phyloP scores from a whole-genome alignment of 148 eudicot genomes.

The Rhododendron simsii region DNA sequence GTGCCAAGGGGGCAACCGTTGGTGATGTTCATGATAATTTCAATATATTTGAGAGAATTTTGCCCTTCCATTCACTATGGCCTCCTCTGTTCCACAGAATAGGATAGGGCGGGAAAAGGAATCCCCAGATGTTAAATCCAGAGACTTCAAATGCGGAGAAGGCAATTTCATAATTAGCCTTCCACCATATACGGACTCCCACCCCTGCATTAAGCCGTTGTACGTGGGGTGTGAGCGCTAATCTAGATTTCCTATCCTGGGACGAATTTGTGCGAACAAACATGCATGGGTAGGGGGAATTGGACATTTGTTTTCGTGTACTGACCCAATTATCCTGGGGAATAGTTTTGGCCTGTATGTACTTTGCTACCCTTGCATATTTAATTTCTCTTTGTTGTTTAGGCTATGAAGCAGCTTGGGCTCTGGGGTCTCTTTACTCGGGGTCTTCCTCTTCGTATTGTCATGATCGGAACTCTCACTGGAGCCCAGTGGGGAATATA shows the following conservation, averaged over 20 bases:
- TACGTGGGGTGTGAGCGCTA: not conserved
- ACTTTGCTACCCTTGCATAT: not conserved
- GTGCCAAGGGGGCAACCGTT: conserved; percentile 89
- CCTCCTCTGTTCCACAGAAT: not conserved
- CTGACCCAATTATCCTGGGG: not conserved
- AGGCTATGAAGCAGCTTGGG: conserved; percentile 90
- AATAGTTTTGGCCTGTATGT: not conserved
- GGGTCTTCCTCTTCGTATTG: conserved; percentile 91
- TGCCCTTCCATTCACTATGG: not conserved
- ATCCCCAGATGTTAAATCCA: not conserved
- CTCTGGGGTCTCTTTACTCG: conserved; percentile 79
- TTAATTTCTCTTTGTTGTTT: conserved; percentile 1
- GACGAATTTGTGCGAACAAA: not conserved
- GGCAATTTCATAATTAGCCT: not conserved
- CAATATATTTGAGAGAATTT: not conserved
- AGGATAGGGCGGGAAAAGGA: not conserved
- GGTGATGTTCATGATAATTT: conserved; percentile 65
- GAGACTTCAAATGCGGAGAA: not conserved
- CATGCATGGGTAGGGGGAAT: not conserved
- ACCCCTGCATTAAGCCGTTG: not conserved
- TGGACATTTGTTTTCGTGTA: not conserved
- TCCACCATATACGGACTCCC: not conserved
- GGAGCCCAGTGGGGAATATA: conserved; percentile 99
- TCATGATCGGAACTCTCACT: conserved; percentile 95
- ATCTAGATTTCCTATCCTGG: not conserved